phyloP scores from a whole-genome alignment of 129 eudicot species.

The Chrysanthemum lavandulifolium region DNA sequence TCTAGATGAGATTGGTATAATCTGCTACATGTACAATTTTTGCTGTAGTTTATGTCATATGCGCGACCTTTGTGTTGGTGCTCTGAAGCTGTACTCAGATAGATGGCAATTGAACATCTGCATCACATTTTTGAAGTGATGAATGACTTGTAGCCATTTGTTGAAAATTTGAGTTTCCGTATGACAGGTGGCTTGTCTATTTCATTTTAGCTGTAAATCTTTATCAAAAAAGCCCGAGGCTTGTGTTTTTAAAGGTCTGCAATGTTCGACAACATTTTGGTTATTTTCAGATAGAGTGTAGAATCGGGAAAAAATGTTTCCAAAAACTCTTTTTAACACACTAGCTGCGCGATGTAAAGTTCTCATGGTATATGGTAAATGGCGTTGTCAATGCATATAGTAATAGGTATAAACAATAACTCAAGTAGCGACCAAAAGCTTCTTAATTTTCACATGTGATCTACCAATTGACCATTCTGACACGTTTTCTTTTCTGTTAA shows the following conservation, averaged over 20 bases:
- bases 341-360: no score
- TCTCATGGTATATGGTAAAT: no score
- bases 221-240: neutral
- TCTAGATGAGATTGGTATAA: constrained; percentile 2
- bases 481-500: no score
- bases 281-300: no score
- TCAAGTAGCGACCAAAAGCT: no score
- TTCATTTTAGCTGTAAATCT: constrained; percentile 2
- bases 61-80: neutral
- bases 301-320: no score
- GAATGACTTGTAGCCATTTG: constrained; percentile 18
- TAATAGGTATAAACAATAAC: no score
- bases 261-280: neutral
- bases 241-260: neutral
- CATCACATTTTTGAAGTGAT: neutral
- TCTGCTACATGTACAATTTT: neutral
- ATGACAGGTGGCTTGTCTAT: neutral
- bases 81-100: neutral
- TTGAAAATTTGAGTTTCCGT: constrained; percentile 17
- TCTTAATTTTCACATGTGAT: no score
- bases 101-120: neutral
- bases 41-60: neutral
- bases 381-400: no score
- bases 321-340: no score
- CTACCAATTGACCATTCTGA: no score